phyloP scores from a whole-genome alignment of 345 rosid genomes.

The Moricandia moricandioides region DNA sequence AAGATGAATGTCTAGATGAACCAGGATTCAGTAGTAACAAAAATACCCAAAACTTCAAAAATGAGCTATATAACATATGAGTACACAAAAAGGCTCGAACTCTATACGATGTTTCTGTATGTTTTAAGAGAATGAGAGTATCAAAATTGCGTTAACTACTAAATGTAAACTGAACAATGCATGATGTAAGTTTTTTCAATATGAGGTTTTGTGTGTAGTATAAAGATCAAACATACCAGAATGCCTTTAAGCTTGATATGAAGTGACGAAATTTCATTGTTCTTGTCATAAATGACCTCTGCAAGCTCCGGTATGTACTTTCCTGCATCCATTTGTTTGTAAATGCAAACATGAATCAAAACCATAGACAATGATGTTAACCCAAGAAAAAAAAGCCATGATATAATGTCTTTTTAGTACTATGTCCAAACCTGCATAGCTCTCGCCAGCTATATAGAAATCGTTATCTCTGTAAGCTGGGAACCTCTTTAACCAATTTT shows the following conservation, averaged over 20 bases:
- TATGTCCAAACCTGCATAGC: slow-evolving; percentile 71
- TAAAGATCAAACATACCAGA: slow-evolving; percentile 49
- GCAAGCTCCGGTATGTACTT: slow-evolving; percentile 88
- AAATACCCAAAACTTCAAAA: not conserved
- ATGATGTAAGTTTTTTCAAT: not conserved
- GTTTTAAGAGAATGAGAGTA: slow-evolving; percentile 24
- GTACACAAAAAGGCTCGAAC: not conserved
- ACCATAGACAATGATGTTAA: not conserved
- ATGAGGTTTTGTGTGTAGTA: not conserved
- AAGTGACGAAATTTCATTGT: slow-evolving; percentile 54
- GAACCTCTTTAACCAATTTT: slow-evolving; percentile 68
- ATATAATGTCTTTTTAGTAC: not conserved
- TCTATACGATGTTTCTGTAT: not conserved
- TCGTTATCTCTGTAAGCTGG: slow-evolving; percentile 54
- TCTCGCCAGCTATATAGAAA: slow-evolving; percentile 90
- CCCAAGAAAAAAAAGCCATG: not conserved
- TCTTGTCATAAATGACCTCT: slow-evolving; percentile 61
- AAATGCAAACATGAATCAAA: slow-evolving; percentile 11
- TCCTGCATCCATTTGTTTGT: slow-evolving; percentile 42
- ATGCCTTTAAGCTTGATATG: slow-evolving; percentile 69
- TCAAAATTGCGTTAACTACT: slow-evolving; percentile 64
- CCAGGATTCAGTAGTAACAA: not conserved
- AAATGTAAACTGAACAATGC: not conserved
- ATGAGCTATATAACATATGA: not conserved
- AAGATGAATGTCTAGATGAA: not conserved